phyloP scores from a whole-genome alignment of 257 asterid species.

The Eucommia ulmoides region DNA sequence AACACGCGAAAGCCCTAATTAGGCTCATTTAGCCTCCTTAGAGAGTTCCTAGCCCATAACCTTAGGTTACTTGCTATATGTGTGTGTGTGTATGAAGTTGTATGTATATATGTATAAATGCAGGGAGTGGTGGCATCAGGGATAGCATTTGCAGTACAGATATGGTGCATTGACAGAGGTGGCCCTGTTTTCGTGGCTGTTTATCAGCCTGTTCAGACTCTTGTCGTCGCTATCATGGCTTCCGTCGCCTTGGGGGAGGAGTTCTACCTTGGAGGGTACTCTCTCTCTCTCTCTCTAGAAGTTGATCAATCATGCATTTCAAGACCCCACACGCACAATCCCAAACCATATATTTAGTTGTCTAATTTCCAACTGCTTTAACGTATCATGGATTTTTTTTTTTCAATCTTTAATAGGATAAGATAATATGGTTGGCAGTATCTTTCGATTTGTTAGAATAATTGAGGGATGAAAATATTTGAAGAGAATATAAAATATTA shows the following conservation, averaged over 20 bases:
- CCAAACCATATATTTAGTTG: constrained; percentile 2
- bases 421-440: too few species aligned
- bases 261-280: constrained; percentile 91
- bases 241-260: constrained; percentile 71
- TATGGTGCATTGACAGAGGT: constrained; percentile 98
- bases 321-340: constrained; percentile 15
- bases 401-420: too few species aligned
- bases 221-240: constrained; percentile 84
- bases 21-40: not conserved
- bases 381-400: not conserved
- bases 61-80: not conserved
- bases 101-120: constrained; percentile 7
- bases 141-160: constrained; percentile 98
- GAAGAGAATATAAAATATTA: not conserved
- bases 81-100: not conserved
- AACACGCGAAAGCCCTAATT: not conserved
- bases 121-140: constrained; percentile 99
- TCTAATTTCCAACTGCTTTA: not conserved
- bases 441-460: too few species aligned
- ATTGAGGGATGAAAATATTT: too few species aligned
- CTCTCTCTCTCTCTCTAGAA: not conserved
- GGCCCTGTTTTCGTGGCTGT: constrained; percentile 99
- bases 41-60: not conserved
- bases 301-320: constrained; percentile 12
- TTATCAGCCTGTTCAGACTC: constrained; percentile 98